Evolutionary conservation across 768 basidiomycete species (phyloP), one percentile per base, ranked within the genome.

Genomic region (Mycena belliarum): DNA sequence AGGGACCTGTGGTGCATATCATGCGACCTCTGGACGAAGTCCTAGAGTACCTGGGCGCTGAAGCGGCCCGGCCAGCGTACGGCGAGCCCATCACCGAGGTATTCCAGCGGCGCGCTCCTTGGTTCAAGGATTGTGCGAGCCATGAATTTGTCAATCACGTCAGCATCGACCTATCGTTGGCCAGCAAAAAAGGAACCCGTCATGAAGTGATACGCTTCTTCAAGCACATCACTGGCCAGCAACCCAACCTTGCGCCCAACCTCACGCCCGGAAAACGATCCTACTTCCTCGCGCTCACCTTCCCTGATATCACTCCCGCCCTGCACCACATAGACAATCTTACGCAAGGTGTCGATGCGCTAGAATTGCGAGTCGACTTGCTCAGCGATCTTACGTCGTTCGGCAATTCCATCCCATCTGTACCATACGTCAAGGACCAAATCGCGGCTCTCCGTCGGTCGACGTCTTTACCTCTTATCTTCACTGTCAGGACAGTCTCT

Each of bases 281-380:
- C 0, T 93, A 94, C 75, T 98, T 98, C 81, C 80, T 98, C 38
- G 88, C 89, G 10, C 78, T 99, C 55, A 97, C 96, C 0, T 95
- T 93, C 73, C 93, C 96, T 1, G 93, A 97, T 68, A 69, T 97
- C 61, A 85, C 80, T 1, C 82, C 84, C 5, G 87, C 89, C 0
- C 76, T 94, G 40, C 71, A 79, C 16, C 70, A 83, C 49, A 81
- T 98, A 40, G 84, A 91, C 21, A 83, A 88, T 42, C 72, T 99
- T 57, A 84, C 84, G 0, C 79, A 83, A 18, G 97, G 97, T 5
- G 91, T 87, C 8, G 95, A 98, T 66, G 96, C 95, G 0, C 73
- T 98, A 57, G 97, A 99, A 71, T 69, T 98, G n/a, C 86, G 96
- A 11, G 95, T 94, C 12, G 97, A 99, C 70, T 81, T 98, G 9